Conservation (phyloP, 257 asterid species). For the Mitragyna speciosa region DNA sequence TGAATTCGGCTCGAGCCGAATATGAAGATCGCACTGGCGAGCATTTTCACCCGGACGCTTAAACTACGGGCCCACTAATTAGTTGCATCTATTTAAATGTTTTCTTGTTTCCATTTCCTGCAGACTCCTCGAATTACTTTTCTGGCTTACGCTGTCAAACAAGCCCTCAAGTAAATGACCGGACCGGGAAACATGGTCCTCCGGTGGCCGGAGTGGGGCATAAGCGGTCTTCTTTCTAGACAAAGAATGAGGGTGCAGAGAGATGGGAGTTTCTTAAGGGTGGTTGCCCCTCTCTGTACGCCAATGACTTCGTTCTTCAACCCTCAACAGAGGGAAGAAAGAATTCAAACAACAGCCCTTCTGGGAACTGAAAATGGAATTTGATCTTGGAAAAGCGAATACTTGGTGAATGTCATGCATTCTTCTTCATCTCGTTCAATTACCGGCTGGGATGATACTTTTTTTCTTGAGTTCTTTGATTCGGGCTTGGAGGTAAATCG, state of each 20-base stretch:
- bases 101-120: too few species aligned
- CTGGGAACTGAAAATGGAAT: not conserved
- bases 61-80: too few species aligned
- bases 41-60: too few species aligned
- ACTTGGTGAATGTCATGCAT: not conserved
- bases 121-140: too few species aligned
- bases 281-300: slow-evolving; percentile 29
- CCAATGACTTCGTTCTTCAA: not conserved
- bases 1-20: too few species aligned
- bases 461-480: not conserved
- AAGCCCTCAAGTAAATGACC: not conserved
- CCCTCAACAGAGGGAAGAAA: not conserved
- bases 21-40: too few species aligned
- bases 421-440: not conserved
- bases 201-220: not conserved
- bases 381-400: not conserved
- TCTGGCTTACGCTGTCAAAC: not conserved
- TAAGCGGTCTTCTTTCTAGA: not conserved
- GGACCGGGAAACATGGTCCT: not conserved
- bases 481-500: not conserved
- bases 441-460: not conserved
- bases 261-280: slow-evolving; percentile 29
- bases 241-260: not conserved
- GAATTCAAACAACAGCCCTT: not conserved
- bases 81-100: too few species aligned